Evolutionary conservation across 306 rosid genomes (phyloP).

Genomic region (Fragaria nilgerrensis): DNA sequence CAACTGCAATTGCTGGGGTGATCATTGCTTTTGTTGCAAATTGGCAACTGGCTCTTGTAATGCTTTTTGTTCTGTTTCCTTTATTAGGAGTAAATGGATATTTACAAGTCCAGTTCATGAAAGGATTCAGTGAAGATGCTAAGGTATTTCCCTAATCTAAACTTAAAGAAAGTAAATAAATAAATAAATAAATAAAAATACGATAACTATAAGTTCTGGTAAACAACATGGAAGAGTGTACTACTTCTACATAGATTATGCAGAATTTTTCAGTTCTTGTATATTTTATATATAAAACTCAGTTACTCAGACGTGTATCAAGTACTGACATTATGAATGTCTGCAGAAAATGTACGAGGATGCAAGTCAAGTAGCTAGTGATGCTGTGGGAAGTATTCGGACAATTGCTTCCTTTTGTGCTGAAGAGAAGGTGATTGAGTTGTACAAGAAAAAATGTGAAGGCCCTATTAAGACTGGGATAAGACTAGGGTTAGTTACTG

Average conservation of each 20-base stretch:
- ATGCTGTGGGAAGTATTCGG: constrained; percentile 77
- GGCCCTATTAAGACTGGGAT: constrained; percentile 57
- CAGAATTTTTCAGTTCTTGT: not conserved
- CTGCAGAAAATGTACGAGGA: constrained; percentile 76
- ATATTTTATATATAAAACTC: not conserved
- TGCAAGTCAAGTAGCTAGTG: constrained; percentile 78
- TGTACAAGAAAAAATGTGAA: constrained; percentile 62
- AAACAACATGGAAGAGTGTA: not conserved
- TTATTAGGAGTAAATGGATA: constrained; percentile 48
- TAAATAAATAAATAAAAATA: too few relatives aligned
- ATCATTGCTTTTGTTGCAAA: constrained; percentile 59
- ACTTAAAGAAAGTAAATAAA: not conserved
- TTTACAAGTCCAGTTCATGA: constrained; percentile 51
- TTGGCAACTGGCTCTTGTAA: constrained; percentile 63
- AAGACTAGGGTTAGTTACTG: constrained; percentile 58
- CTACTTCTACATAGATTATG: not conserved
- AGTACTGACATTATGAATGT: constrained; percentile 11
- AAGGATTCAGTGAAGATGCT: constrained; percentile 59
- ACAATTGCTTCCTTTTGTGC: constrained; percentile 87
- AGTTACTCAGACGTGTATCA: not conserved
- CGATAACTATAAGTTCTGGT: not conserved
- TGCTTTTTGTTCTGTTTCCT: constrained; percentile 60
- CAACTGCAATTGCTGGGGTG: constrained; percentile 52
- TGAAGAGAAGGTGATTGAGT: constrained; percentile 70
- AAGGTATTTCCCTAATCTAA: constrained; percentile 45